Base-by-base conservation (phyloP, 768 basidiomycete genomes). In the Amanita thiersii region DNA sequence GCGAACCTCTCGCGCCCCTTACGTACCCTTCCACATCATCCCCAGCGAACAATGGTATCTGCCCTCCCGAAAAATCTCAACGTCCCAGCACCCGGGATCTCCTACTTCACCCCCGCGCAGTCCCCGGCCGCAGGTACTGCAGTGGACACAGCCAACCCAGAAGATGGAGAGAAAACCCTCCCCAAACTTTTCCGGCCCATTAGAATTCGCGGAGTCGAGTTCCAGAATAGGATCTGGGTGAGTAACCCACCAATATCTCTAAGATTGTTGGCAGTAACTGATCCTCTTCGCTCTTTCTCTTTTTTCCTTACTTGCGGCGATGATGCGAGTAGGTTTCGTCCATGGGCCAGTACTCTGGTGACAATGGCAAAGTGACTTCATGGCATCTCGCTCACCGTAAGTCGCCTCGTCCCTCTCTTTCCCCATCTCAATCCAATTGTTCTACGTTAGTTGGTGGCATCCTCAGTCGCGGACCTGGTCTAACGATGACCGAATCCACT, bases 351-450 rank as follows among this genome's bases (percentile, higher is more conserved):
- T 80, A 79, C 55, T 79, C 75, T 19, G 62, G 74, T 0, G 56
- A 75, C 21, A 57, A 78, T 60, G 79, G 77, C 21, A 60, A 52
- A 50, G 31, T 70, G 6, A 72, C 70, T 0, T 54, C 70, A 15
- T 81, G 79, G 78, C 78, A 80, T 47, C 52, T 68, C 45, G 74
- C 74, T 2, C 79, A 80, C 53, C 68, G 85, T 60, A 74, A 69
- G 50, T 71, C 65, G 44, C 50, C 57, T 15, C 26, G 57, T 21
- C 18, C 56, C 10, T 56, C 52, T 5, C 39, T 52, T 54, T 36
- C 44, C 54, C 55, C 20, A 42, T 46, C 52, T 19, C 3, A 15
- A 42, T 46, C 14, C 15, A 15, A 40, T 43, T 19, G 20, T 20
- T 32, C 26, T 19, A 24, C 40, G 43, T 7, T 32, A 77, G 76